Base-by-base conservation (phyloP, 306 rosid species). In the Biancaea sappan region DNA sequence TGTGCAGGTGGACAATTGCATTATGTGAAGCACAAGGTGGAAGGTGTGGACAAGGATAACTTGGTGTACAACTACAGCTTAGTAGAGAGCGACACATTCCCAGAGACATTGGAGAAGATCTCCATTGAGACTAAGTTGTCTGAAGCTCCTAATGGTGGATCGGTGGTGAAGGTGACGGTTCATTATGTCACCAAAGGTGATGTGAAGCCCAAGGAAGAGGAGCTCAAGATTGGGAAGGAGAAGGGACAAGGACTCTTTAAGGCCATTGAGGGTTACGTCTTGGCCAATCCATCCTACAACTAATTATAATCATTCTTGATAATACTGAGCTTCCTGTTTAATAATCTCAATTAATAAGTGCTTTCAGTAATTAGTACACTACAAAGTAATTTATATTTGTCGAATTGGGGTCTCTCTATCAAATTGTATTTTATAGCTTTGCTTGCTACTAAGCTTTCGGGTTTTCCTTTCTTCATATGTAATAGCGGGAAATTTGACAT, bases 111-210 rank as follows among this genome's bases (percentile, higher is more conserved):
- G 5, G 72, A 74, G 32, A 63, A 63, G 26, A 63, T 63, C 48
- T 22, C 62, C 0, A 18, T 64, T 3, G 76, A 75, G 61, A 72
- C 32, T 3, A 79, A 76, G 47, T 38, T 84, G 54, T 57, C 75
- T 6, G 73, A 69, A 0, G 32, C 54, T 0, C 18, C 63, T 21
- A 21, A 24, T 3, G 72, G 72, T 2, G 71, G 64, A n/a, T 37
- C 44, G 0, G 8, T 64, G 2, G 38, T 51, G 12, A 75, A 65
- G 44, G 56, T 19, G 43, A 64, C 46, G 16, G 24, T 43, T 18
- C 25, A 51, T 5, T 52, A 63, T 46, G 41, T 62, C 18, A 37
- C 76, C 6, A 69, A 69, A 31, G 32, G 44, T 6, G 28, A 35
- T 8, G 28, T 7, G 0, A 21, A 46, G 5, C 22, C 57, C 6